Base-by-base conservation (phyloP, 305 asterid species). In the Fraxinus xanthoxyloides region DNA sequence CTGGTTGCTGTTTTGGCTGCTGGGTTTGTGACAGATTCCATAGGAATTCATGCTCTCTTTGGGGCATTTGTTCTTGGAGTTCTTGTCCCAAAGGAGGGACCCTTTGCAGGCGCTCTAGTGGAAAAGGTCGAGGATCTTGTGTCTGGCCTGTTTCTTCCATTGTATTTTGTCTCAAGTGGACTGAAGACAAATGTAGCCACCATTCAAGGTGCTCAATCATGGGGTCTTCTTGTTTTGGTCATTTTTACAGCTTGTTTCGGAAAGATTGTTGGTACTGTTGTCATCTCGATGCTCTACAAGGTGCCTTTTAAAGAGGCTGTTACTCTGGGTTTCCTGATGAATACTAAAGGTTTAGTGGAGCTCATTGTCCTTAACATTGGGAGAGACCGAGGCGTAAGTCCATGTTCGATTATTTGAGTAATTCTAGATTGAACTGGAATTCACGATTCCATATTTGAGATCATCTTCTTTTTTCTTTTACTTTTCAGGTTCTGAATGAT, bases 301-400 rank as follows among this genome's bases (percentile, higher is more conserved):
- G 24, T 95, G 76, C 93, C 95, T 3, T 28, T 87, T 8, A 80
- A 30, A 13, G 97, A 95, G 81, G 92, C 98, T 1, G 0, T 95
- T 0, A 80, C 98, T 1, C 90, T 95, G 9, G 98, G 98, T 4
- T 89, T 95, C 75, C 80, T 95, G 51, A 95, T 95, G 98, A 95
- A 95, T 82, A 95, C 98, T 5, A 95, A 95, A 87, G 98, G 98
- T 2, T 74, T 95, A 61, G 98, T 95, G n/a, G 98, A 95, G 91
- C 97, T 95, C 87, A 95, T 93, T 59, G 98, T 93, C 79, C 98
- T 95, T 76, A 93, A 93, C 88, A 95, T 93, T 10, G 98, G 98
- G 9, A 92, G 85, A 86, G 98, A 95, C 77, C 81, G 97, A 82
- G 98, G 97, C 90, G 98, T 94, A 88, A 61, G 56, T 31, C 54